Evolutionary conservation across 2,329 filamentous ascomycete species (phyloP).

Genomic region (Fusarium sp.): DNA sequence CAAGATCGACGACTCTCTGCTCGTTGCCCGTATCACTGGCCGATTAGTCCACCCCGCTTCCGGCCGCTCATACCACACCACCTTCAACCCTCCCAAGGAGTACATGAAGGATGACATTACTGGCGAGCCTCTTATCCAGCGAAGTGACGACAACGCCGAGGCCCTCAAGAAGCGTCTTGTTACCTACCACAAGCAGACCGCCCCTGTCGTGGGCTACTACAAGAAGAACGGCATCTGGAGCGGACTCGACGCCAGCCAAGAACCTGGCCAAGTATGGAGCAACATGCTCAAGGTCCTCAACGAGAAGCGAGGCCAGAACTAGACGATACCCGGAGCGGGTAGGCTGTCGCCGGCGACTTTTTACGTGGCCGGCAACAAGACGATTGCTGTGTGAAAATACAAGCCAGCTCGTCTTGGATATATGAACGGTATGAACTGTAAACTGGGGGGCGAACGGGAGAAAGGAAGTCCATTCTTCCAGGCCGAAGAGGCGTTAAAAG

Average conservation of each 20-base stretch:
- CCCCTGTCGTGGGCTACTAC: conserved; percentile 95
- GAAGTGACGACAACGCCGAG: conserved; percentile 96
- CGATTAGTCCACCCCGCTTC: conserved; percentile 96
- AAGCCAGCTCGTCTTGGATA: conserved; percentile 47
- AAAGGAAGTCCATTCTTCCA: conserved; percentile 36
- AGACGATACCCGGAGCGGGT: conserved; percentile 47
- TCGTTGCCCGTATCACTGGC: conserved; percentile 96
- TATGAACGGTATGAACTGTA: conserved; percentile 49
- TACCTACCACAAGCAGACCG: conserved; percentile 95
- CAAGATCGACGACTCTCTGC: conserved; percentile 93
- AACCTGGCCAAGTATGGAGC: conserved; percentile 96
- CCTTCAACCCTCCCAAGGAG: conserved; percentile 98
- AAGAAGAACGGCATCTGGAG: conserved; percentile 98
- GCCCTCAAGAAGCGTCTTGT: conserved; percentile 94
- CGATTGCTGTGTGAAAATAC: conserved; percentile 41
- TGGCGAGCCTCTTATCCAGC: conserved; percentile 95
- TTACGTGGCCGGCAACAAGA: conserved; percentile 52
- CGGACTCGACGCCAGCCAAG: conserved; percentile 94
- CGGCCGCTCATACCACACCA: conserved; percentile 96
- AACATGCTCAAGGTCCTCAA: conserved; percentile 88
- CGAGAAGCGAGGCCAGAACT: conserved; percentile 57
- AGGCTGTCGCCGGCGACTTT: conserved; percentile 24
- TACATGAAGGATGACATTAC: conserved; percentile 97
- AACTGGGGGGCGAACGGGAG: conserved; percentile 33
- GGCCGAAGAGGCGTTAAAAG: conserved; percentile 50